Evolutionary conservation across 2,329 filamentous ascomycete genomes (phyloP).

Genomic region (Endoconidiophora polonica): DNA sequence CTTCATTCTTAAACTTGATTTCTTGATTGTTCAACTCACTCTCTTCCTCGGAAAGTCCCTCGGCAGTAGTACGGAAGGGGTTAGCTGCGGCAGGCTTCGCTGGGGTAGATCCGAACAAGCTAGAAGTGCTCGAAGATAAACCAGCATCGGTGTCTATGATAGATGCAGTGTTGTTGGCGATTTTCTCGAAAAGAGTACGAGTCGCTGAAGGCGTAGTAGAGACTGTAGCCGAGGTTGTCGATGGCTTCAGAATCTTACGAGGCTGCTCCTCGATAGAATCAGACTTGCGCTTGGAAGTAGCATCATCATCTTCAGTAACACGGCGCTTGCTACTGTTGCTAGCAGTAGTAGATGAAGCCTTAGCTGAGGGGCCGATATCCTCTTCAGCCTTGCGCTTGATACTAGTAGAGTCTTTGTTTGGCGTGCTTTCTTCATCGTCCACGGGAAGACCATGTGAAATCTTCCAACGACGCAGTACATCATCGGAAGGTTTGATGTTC

Average conservation of each 20-base stretch:
- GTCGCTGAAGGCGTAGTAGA: slow-evolving; percentile 31
- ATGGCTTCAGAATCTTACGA: slow-evolving; percentile 33
- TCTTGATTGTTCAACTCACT: slow-evolving; percentile 22
- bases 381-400: slow-evolving; percentile 42
- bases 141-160: slow-evolving; percentile 13
- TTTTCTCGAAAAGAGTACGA: slow-evolving; percentile 39
- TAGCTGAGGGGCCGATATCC: slow-evolving; percentile 24
- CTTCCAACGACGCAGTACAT: slow-evolving; percentile 42
- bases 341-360: slow-evolving; percentile 16
- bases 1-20: too few relatives aligned
- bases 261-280: slow-evolving; percentile 33
- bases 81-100: slow-evolving; percentile 27
- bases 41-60: slow-evolving; percentile 35
- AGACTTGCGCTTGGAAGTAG: slow-evolving; percentile 18
- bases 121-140: slow-evolving; percentile 18
- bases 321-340: slow-evolving; percentile 33
- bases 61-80: slow-evolving; percentile 42
- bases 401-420: slow-evolving; percentile 21
- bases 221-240: slow-evolving; percentile 27
- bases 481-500: slow-evolving; percentile 41
- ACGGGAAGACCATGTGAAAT: slow-evolving; percentile 37
- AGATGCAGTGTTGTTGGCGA: slow-evolving; percentile 21
- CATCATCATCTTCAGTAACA: slow-evolving; percentile 23
- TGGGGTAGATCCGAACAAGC: slow-evolving; percentile 18
- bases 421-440: slow-evolving; percentile 19